phyloP scores from a whole-genome alignment of 805 yeast species.

The Starmerella khaoyaiensis region DNA sequence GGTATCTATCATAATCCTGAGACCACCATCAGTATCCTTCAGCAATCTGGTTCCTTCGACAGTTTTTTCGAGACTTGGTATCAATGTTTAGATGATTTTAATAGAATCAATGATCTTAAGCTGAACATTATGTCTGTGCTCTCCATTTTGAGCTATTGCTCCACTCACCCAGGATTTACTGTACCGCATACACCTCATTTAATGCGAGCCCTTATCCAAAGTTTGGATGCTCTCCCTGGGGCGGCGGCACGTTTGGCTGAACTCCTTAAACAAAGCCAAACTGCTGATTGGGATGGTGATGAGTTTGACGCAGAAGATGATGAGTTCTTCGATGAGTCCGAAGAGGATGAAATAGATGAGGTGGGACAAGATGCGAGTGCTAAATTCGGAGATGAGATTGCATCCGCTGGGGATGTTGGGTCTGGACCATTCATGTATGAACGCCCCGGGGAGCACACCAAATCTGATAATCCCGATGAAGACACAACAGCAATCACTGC shows the following conservation, averaged over 20 bases:
- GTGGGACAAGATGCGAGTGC: slow-evolving; percentile 19
- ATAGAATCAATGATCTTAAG: slow-evolving; percentile 71
- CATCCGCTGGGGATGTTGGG: slow-evolving; percentile 3
- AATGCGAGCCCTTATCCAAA: slow-evolving; percentile 38
- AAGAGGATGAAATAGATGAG: slow-evolving; percentile 27
- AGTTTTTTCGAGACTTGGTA: slow-evolving; percentile 58
- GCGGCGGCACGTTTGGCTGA: slow-evolving; percentile 58
- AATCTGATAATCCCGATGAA: slow-evolving; percentile 20
- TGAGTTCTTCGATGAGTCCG: slow-evolving; percentile 21
- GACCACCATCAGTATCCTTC: slow-evolving; percentile 39
- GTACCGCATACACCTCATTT: slow-evolving; percentile 32
- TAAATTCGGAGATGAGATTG: slow-evolving; percentile 6
- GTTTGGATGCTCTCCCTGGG: slow-evolving; percentile 51
- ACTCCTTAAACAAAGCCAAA: slow-evolving; percentile 44
- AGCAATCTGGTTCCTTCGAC: slow-evolving; percentile 34
- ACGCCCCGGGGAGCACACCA: slow-evolving; percentile 6
- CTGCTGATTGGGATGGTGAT: slow-evolving; percentile 27
- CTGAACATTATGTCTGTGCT: slow-evolving; percentile 57
- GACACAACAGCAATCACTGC: slow-evolving; percentile 14
- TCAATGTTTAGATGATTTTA: slow-evolving; percentile 38
- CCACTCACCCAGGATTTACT: slow-evolving; percentile 26
- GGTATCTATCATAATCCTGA: slow-evolving; percentile 50
- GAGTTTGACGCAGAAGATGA: slow-evolving; percentile 23
- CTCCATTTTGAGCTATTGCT: slow-evolving; percentile 32
- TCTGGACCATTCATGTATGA: slow-evolving; percentile 14